phyloP scores from a whole-genome alignment of 1,139 yeast genomes.

The Saccharomyces hybrid region DNA sequence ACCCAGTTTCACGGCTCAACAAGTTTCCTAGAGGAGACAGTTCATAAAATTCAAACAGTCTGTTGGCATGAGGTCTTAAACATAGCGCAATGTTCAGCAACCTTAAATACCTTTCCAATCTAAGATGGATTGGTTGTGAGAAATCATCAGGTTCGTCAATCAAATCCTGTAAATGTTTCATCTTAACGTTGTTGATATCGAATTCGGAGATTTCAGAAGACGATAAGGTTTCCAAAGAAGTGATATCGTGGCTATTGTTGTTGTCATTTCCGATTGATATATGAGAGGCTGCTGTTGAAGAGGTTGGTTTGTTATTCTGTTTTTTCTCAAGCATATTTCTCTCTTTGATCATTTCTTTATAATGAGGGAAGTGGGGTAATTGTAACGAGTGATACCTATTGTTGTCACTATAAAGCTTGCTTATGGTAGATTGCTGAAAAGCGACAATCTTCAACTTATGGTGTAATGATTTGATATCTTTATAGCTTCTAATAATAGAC shows the following conservation, averaged over 20 bases:
- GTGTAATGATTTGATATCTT: constrained; percentile 65
- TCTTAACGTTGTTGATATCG: constrained; percentile 18
- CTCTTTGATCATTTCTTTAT: constrained; percentile 13
- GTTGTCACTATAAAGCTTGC: constrained; percentile 21
- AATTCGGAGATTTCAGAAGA: constrained; percentile 12
- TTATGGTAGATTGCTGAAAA: constrained; percentile 33
- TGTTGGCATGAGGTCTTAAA: constrained; percentile 73
- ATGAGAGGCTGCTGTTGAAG: constrained; percentile 2
- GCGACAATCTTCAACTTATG: constrained; percentile 52
- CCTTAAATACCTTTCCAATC: constrained; percentile 56
- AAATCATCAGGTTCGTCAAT: constrained; percentile 26
- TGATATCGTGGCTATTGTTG: not conserved
- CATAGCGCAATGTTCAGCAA: constrained; percentile 52
- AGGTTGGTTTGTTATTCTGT: not conserved
- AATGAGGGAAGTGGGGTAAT: constrained; percentile 31
- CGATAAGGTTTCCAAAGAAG: constrained; percentile 4
- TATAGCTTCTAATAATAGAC: constrained; percentile 66
- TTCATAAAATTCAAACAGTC: constrained; percentile 79
- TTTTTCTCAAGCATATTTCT: not conserved
- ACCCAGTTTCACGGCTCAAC: constrained; percentile 74
- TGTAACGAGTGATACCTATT: constrained; percentile 22
- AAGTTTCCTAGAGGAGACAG: constrained; percentile 82
- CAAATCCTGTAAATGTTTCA: constrained; percentile 29
- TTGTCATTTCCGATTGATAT: not conserved
- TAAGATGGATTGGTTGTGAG: constrained; percentile 25